Percentiles rank a stretch among this genome's conserved stretches.
Conservation (phyloP, 2,329 filamentous ascomycete genomes). For the Boeremia lycopersici region DNA sequence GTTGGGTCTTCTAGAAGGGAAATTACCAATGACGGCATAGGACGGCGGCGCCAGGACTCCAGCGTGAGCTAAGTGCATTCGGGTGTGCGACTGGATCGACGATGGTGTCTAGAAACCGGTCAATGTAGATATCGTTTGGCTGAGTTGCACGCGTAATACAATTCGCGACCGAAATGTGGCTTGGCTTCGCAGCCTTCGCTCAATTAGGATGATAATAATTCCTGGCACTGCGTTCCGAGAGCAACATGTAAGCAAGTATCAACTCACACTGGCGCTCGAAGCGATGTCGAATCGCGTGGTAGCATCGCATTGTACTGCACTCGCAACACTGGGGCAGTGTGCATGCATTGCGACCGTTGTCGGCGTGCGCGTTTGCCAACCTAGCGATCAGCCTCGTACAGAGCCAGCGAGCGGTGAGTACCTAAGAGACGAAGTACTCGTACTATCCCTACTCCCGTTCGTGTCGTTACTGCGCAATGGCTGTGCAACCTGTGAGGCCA, state of each 20-base stretch:
- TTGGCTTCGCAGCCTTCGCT: not conserved
- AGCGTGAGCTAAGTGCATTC: not conserved
- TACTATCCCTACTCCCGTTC: not conserved
- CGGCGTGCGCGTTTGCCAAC: conserved; percentile 10
- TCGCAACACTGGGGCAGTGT: conserved; percentile 8
- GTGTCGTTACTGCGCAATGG: conserved; percentile 21
- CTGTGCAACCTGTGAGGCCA: conserved; percentile 23
- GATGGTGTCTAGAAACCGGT: conserved; percentile 2
- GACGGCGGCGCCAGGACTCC: conserved; percentile 1
- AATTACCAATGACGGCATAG: conserved; percentile 17
- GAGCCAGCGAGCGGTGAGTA: conserved; percentile 15
- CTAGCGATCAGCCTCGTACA: conserved; percentile 12
- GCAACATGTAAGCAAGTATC: conserved; percentile 8
- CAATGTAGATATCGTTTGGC: conserved; percentile 1
- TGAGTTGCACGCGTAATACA: conserved; percentile 1
- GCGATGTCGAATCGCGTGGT: conserved; percentile 11
- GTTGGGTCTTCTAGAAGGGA: conserved; percentile 23
- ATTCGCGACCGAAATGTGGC: not conserved
- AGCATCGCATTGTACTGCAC: conserved; percentile 11
- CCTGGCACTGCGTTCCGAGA: conserved; percentile 6
- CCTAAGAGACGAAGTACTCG: not conserved
- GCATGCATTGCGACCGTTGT: conserved; percentile 5
- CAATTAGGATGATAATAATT: not conserved
- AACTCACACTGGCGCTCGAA: conserved; percentile 18
- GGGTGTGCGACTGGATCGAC: not conserved